Evolutionary conservation across 331 rosid genomes (phyloP), one percentile per base, ranked within the genome.

Genomic region (Phaseolus coccineus): DNA sequence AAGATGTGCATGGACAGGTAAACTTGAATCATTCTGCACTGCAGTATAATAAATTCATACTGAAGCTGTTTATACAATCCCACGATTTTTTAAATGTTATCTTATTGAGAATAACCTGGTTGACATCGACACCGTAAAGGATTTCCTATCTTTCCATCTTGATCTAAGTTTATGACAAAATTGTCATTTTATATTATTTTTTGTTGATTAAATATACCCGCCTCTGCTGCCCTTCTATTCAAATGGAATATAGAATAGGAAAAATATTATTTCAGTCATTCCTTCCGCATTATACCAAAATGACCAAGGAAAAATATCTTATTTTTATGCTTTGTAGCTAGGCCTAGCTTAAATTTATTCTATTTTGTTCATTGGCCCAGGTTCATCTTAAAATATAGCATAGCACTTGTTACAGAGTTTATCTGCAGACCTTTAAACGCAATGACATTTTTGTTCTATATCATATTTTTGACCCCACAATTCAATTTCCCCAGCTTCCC

Each of bases 1-100:
- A 89, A 82, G 99, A 95, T 69, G 99, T 93, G 85, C 98, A 93
- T 82, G 99, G 99, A 62, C 99, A 95, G 99, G 98, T 95, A 70
- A 61, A n/a, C 47, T 85, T 77, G 33, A 74, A 55, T 73, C 66
- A 4, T 66, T 59, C 8, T 71, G 24, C 69, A 33, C 14, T 71
- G 24, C 69, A 15, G 10, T 12, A 33, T 42, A 61, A 55, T 42
- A 4, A 80, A 48, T 76, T 77, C 52, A 71, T 69, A 19, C 59
- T 44, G 28, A 6, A n/a, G n/a, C 37, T 65, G 7, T 40, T 35
- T 22, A 50, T 66, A 50, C 39, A 56, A 51, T 37, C 72, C 66
- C 39, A 8, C 47, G 25, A 24, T 48, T 4, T 57, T 73, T 53
- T 15, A 62, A 40, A 39, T 35, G 42, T 76, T 24, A 59, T 25